Base-by-base conservation (phyloP, 176 grass and related monocot species). In the Rhynchospora breviuscula region DNA sequence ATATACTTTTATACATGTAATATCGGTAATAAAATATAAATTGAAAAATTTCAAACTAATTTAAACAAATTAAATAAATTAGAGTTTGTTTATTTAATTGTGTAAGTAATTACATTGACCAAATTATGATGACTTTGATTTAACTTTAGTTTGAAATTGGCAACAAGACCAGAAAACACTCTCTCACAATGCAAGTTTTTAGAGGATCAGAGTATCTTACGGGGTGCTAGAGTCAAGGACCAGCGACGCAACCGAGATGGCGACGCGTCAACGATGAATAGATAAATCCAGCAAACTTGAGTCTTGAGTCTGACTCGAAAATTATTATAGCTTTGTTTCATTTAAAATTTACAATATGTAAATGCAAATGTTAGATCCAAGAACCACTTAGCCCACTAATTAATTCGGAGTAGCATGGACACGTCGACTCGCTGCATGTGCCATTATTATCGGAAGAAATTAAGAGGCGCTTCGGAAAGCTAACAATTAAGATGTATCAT, bases 361-460 rank as follows among this genome's bases (percentile, higher is more conserved):
- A 44, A 63, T 40, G 46, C 65, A 26, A 25, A 82, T 63, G 79
- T 51, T 25, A 66, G 79, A 82, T 82, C 79, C 59, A 82, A 82
- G 79, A 65, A 82, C 22, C 33, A 43, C 13, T 45, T 51, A 81
- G 43, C 5, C 3, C 18, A 5, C 43, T 82, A 82, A 82, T 48
- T 66, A 66, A 82, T 82, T 52, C 45, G 22, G 22, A 23, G 56
- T 59, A 44, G 78, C 56, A 80, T 58, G 54, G 79, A 82, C 79
- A 82, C 79, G 79, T 82, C n/a, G 26, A 65, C 60, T 82, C 22
- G 2, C 3, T 33, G 31, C 79, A 82, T 82, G 59, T 81, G 79
- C 35, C 48, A 25, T 49, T 81, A 81, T 47, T 8, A 43, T 47
- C 10, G 14, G 21, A 26, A 81, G 14, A 66, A 51, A 63, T 26